Evolutionary conservation across 2,329 filamentous ascomycete genomes (phyloP), one percentile per base, ranked within the genome.

Genomic region (Nannizzia gypsea): DNA sequence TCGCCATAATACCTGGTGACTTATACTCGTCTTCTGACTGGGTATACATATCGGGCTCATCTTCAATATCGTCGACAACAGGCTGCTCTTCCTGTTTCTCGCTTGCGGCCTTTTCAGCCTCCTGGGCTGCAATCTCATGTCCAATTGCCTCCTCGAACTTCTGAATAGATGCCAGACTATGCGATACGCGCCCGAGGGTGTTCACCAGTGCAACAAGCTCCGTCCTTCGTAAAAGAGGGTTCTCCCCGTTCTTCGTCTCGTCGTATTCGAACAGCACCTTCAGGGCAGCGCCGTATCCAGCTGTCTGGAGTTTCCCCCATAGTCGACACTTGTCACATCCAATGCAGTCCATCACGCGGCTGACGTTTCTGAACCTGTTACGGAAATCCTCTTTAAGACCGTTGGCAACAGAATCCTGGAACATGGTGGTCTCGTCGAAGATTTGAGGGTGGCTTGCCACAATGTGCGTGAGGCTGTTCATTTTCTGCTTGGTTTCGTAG

Each of bases 301-400:
- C 88, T 0, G 90, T 95, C 76, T 99, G 93, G 40, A 99, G 77
- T 76, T 99, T 99, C 56, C 93, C 93, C 93, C 93, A 99, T 1
- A 99, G 84, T 6, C 93, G 85, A 75, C 93, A 99, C 77, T 99
- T 99, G 77, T 99, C 93, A 73, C 93, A 99, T 50, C 93, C 93
- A 20, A 97, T 92, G 67, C 93, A 99, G 73, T 99, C 93, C 93
- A 99, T 99, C 64, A 97, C 81, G 44, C 93, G 85, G 72, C 89
- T 95, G 63, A 99, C 89, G 71, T 99, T 99, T 70, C 93, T 85
- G 81, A 99, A 99, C 15, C 93, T 88, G 73, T 95, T 93, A 67
- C 90, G 87, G 80, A 99, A 99, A 70, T 99, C 93, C 70, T 97
- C 92, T 73, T 97, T 99, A 60, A 99, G 77, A 1, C 83, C 89